Evolutionary conservation across 2,329 filamentous ascomycete species (phyloP), one percentile per base, ranked within the genome.

Genomic region (Apiospora koreana): DNA sequence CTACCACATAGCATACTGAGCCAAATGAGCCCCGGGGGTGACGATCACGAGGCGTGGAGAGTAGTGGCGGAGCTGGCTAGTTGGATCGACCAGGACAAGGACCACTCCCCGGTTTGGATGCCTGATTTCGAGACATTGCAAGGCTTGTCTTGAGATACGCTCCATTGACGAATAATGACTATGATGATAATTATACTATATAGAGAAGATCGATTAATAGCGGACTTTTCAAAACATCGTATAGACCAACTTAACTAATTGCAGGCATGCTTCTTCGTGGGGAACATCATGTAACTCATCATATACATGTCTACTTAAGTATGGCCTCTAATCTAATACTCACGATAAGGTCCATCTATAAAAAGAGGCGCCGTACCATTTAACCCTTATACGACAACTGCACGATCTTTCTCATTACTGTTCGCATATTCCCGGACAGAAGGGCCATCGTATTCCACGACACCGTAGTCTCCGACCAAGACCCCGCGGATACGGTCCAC

Each of bases 61-160:
- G 76, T 78, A 10, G 77, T 79, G 8, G 76, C 75, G 1, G 76
- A 78, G 67, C 69, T 79, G 65, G 76, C 77, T 10, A 78, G 73
- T 62, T 79, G 77, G 76, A 78, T 78, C 23, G 77, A 78, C 12
- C 77, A 79, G 68, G 74, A 75, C 35, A 54, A 54, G 6, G 74
- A 76, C 23, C 75, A 74, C 6, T 76, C 74, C 14, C 72, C 76
- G 4, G 70, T 77, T 10, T 78, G 76, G 77, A 79, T 79, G 77
- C 77, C 76, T 2, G 76, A 79, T 28, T 78, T 79, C 65, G 77
- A 78, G 68, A 69, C 74, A 48, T 25, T 79, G 58, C 77, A 80
- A 50, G 78, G 75, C 18, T 14, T 68, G 14, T 66, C 64, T 28
- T 43, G n/a, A 65, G 12, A 18, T 4, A 43, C 12, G 3, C 41